Evolutionary conservation across 2,329 filamentous ascomycete species (phyloP).

Genomic region (Cordyceps javanica): DNA sequence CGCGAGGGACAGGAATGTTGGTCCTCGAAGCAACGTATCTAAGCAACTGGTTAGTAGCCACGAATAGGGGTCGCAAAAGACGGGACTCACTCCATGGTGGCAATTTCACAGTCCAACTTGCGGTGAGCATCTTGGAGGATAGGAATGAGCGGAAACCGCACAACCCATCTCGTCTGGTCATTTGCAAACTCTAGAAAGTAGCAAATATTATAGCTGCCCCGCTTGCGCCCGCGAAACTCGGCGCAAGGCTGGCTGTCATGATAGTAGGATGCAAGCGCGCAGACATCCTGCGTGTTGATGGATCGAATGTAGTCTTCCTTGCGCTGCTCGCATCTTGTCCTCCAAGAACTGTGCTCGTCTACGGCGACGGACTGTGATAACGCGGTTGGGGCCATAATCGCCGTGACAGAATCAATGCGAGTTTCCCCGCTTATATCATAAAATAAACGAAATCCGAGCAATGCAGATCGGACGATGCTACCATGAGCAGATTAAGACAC

Average conservation of each 20-base stretch:
- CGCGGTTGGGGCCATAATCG: not conserved
- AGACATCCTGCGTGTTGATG: not conserved
- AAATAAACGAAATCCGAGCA: not conserved
- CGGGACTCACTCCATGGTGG: slow-evolving; percentile 4
- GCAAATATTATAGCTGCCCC: slow-evolving; percentile 4
- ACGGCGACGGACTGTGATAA: not conserved
- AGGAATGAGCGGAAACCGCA: slow-evolving; percentile 6
- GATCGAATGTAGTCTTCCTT: slow-evolving; percentile 1
- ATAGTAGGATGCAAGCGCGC: not conserved
- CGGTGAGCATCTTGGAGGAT: not conserved
- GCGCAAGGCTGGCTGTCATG: not conserved
- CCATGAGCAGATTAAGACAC: not conserved
- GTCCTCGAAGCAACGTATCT: slow-evolving; percentile 2
- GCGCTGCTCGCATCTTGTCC: not conserved
- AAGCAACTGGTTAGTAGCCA: not conserved
- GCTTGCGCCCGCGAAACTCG: not conserved
- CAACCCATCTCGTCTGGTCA: slow-evolving; percentile 1
- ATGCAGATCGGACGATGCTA: slow-evolving; percentile 2
- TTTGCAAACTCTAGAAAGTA: slow-evolving; percentile 2
- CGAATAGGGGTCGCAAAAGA: not conserved
- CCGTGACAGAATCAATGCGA: not conserved
- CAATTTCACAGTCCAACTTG: slow-evolving; percentile 5
- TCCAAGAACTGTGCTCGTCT: not conserved
- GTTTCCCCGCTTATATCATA: not conserved
- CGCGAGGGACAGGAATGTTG: not conserved